Evolutionary conservation across 257 asterid genomes (phyloP).

Genomic region (Solanum pimpinellifolium): DNA sequence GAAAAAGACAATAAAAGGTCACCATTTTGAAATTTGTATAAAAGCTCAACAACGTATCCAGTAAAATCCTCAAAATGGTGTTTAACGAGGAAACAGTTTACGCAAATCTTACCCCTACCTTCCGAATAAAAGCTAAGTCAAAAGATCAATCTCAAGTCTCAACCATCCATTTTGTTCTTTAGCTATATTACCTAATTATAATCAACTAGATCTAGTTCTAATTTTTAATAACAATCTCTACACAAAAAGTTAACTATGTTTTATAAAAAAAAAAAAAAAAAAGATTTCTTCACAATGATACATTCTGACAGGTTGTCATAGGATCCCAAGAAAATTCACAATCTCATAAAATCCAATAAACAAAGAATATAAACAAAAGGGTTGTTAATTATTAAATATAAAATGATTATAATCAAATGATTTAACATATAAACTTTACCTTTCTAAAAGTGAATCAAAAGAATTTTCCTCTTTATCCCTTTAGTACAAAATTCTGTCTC

Average conservation of each 20-base stretch:
- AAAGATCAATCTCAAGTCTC: conserved; percentile 37
- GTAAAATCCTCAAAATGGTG: rapidly evolving
- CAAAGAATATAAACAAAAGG: neutral
- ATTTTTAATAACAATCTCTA: neutral
- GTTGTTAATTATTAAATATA: neutral
- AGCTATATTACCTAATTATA: conserved; percentile 1
- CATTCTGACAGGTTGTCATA: conserved; percentile 14
- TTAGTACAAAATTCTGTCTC: neutral
- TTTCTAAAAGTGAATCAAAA: neutral
- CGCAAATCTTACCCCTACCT: neutral
- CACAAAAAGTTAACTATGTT: neutral
- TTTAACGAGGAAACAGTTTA: rapidly evolving
- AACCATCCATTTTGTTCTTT: conserved; percentile 28
- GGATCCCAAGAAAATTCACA: conserved; percentile 20
- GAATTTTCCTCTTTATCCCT: neutral
- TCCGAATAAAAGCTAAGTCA: conserved; percentile 16
- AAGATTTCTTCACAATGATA: neutral
- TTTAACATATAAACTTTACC: neutral
- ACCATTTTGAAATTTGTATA: conserved; percentile 29
- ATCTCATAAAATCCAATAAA: neutral
- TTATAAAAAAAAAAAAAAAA: neutral
- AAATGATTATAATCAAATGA: neutral
- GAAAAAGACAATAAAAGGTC: conserved; percentile 50
- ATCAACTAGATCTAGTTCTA: conserved; percentile 29
- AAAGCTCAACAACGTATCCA: neutral